Conservation (phyloP, 305 asterid genomes). For the Salvia sclarea region DNA sequence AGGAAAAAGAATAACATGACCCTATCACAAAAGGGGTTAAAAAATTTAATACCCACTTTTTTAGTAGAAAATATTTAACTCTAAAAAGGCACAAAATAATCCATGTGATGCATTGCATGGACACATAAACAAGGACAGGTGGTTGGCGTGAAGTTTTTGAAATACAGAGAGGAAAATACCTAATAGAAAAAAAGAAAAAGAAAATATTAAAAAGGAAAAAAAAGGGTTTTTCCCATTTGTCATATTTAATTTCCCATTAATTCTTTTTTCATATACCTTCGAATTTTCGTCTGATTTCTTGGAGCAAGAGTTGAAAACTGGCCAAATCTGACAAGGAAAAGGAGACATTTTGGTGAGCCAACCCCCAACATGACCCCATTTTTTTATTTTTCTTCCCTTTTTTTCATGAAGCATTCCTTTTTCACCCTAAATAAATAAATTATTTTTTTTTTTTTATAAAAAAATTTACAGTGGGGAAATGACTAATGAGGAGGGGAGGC, state of each 20-base stretch:
- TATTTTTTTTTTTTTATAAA: too few relatives aligned
- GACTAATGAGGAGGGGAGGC: not conserved
- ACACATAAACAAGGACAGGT: constrained; percentile 48
- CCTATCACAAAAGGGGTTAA: not conserved
- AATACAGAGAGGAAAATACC: constrained; percentile 33
- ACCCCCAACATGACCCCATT: constrained; percentile 32
- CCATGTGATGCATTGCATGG: constrained; percentile 27
- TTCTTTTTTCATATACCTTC: not conserved
- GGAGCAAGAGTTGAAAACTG: constrained; percentile 44
- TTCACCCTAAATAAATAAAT: not conserved
- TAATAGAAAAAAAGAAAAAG: constrained; percentile 4
- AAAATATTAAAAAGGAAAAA: not conserved
- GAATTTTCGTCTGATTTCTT: constrained; percentile 22
- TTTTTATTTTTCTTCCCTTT: not conserved
- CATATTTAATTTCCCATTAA: not conserved
- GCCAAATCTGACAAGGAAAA: constrained; percentile 34
- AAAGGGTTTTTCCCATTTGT: not conserved
- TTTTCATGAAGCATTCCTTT: constrained; percentile 21
- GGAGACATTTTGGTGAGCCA: constrained; percentile 45
- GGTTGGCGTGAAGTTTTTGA: constrained; percentile 61
- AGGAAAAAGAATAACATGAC: constrained; percentile 5
- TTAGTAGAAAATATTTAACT: not conserved
- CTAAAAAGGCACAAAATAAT: not conserved
- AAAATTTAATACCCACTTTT: too few relatives aligned
- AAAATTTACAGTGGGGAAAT: too few relatives aligned